Conservation (phyloP, 2,329 filamentous ascomycete species). For the Aspergillus neoniger region DNA sequence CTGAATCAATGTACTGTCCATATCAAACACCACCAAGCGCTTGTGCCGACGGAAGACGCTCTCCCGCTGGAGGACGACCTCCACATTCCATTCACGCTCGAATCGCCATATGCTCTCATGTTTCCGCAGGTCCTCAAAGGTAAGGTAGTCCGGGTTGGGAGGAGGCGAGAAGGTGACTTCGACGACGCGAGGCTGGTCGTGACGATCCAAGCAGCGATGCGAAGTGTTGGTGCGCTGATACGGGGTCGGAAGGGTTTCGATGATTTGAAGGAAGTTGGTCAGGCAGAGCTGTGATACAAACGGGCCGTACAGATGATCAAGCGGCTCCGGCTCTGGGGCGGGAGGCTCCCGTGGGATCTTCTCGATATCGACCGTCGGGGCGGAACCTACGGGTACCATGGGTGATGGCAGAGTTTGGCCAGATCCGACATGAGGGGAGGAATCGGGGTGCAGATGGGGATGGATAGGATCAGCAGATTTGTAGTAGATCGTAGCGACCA, state of each 20-base stretch:
- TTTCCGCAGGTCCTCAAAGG: slow-evolving; percentile 69
- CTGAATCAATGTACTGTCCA: slow-evolving; percentile 96
- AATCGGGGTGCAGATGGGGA: slow-evolving; percentile 52
- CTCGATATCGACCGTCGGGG: slow-evolving; percentile 53
- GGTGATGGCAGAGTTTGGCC: slow-evolving; percentile 46
- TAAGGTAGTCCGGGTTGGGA: slow-evolving; percentile 50
- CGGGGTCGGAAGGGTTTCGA: slow-evolving; percentile 52
- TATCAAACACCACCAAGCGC: slow-evolving; percentile 91
- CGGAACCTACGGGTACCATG: slow-evolving; percentile 47
- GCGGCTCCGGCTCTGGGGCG: slow-evolving; percentile 55
- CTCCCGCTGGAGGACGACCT: slow-evolving; percentile 75
- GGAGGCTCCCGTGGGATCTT: slow-evolving; percentile 58
- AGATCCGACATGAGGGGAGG: slow-evolving; percentile 37
- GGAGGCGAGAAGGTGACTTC: slow-evolving; percentile 56
- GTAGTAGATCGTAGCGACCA: slow-evolving; percentile 54
- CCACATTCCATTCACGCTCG: slow-evolving; percentile 85
- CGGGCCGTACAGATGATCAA: slow-evolving; percentile 58
- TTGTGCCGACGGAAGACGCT: slow-evolving; percentile 75
- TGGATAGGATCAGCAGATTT: slow-evolving; percentile 47
- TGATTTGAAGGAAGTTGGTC: slow-evolving; percentile 57
- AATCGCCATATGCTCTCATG: slow-evolving; percentile 82
- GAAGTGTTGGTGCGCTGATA: slow-evolving; percentile 52
- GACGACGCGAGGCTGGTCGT: slow-evolving; percentile 53
- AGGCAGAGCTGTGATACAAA: slow-evolving; percentile 58
- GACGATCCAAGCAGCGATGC: slow-evolving; percentile 51